These are phyloP conservation scores for Phytophthora nicotianae DNA, from an alignment of 352 stramenopile genomes.

Conservation along the genomic window DNA sequence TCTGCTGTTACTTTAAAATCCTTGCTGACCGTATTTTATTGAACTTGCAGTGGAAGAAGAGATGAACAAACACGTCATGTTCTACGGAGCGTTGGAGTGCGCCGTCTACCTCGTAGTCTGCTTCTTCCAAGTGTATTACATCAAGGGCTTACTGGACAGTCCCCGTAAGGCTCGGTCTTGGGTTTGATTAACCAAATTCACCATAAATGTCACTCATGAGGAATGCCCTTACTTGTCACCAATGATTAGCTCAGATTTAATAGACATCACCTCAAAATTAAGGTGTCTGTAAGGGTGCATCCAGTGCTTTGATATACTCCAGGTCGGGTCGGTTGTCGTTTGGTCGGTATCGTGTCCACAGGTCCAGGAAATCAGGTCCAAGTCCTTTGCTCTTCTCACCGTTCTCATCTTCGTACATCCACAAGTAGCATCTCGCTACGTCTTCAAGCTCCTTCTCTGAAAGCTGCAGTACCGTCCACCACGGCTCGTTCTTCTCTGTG, in stretches of 20 bases:
- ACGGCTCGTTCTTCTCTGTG: slow-evolving; percentile 67
- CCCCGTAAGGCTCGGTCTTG: slow-evolving; percentile 57
- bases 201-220: slow-evolving; percentile 17
- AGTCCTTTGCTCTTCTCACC: slow-evolving; percentile 38
- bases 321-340: slow-evolving; percentile 64
- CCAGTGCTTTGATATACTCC: slow-evolving; percentile 60
- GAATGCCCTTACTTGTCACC: too few species aligned
- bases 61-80: slow-evolving; percentile 78
- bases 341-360: slow-evolving; percentile 63
- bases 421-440: slow-evolving; percentile 60
- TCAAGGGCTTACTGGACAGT: slow-evolving; percentile 70
- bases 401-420: slow-evolving; percentile 67
- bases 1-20: neutral
- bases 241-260: slow-evolving; percentile 22
- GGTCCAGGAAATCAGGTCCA: slow-evolving; percentile 48
- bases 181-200: slow-evolving; percentile 20
- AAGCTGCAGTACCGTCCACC: slow-evolving; percentile 68
- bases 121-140: slow-evolving; percentile 80
- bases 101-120: slow-evolving; percentile 72
- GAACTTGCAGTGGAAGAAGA: slow-evolving; percentile 66
- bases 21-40: slow-evolving; percentile 7
- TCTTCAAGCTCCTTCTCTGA: slow-evolving; percentile 60
- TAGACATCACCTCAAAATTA: slow-evolving; percentile 25
- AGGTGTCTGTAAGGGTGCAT: slow-evolving; percentile 49
- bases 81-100: slow-evolving; percentile 77